Percentiles rank a stretch among this genome's conserved stretches.
phyloP scores from a whole-genome alignment of 176 grass and related monocot species.

The Guadua angustifolia region DNA sequence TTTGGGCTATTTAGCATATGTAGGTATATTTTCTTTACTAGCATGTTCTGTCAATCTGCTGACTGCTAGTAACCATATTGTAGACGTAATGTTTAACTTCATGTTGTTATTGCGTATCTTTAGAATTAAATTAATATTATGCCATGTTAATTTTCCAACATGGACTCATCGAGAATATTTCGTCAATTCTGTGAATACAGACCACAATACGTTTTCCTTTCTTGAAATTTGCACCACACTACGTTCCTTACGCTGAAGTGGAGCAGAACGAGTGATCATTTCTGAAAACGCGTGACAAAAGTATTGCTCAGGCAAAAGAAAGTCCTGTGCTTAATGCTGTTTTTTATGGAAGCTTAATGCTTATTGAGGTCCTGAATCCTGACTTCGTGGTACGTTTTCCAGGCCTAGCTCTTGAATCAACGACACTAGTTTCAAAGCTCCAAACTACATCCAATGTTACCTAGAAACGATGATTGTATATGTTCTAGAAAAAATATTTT shows the following conservation, averaged over 20 bases:
- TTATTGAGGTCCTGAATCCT: background rate
- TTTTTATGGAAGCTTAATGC: no score
- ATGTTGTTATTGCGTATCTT: no score
- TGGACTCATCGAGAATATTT: background rate
- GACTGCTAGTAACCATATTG: no score
- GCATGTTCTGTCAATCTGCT: no score
- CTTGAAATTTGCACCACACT: background rate
- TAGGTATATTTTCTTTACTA: no score
- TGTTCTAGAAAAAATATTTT: background rate
- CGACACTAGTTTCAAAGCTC: background rate
- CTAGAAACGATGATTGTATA: background rate
- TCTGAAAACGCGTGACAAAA: background rate
- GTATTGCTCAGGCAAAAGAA: background rate
- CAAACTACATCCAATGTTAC: background rate
- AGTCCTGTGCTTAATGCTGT: background rate
- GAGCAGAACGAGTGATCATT: background rate
- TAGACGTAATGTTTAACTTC: no score
- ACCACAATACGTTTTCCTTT: background rate
- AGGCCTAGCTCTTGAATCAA: conserved; percentile 1
- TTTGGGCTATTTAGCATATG: no score
- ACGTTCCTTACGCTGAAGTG: background rate
- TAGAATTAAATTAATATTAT: no score
- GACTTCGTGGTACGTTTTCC: background rate
- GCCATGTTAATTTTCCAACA: no score
- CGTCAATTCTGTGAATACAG: background rate